Conservation (phyloP, 768 basidiomycete genomes). For the Tephrocybe sp. region DNA sequence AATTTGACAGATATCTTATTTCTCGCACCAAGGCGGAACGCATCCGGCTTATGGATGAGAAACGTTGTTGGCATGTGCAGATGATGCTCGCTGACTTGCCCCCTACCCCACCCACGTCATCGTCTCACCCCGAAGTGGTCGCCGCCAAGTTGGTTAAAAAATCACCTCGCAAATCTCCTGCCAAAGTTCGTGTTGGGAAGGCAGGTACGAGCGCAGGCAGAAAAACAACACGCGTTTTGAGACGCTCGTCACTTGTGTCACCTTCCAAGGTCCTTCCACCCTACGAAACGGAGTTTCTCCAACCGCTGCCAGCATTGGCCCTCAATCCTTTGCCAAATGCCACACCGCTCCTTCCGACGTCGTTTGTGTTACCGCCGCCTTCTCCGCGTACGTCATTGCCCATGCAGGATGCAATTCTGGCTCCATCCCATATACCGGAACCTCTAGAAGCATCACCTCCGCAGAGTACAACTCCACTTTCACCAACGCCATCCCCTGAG, state of each 20-base stretch:
- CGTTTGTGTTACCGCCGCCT: constrained; percentile 77
- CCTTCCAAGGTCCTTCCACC: constrained; percentile 34
- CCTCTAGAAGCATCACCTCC: constrained; percentile 11
- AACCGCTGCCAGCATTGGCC: constrained; percentile 28
- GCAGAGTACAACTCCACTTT: constrained; percentile 10
- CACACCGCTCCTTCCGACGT: constrained; percentile 57
- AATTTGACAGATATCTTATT: not conserved
- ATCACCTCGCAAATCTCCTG: constrained; percentile 40
- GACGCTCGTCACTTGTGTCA: constrained; percentile 43
- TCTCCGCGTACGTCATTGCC: constrained; percentile 69
- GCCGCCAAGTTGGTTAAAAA: constrained; percentile 19
- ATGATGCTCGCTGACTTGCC: constrained; percentile 58
- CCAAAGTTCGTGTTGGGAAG: constrained; percentile 47
- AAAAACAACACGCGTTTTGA: constrained; percentile 44
- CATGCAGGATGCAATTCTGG: constrained; percentile 41
- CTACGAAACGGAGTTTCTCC: constrained; percentile 41
- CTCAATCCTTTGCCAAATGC: constrained; percentile 38
- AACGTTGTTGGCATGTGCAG: constrained; percentile 68
- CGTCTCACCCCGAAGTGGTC: not conserved
- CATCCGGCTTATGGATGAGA: constrained; percentile 62
- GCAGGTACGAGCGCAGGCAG: constrained; percentile 33
- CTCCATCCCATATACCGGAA: constrained; percentile 19
- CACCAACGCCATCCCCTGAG: constrained; percentile 17
- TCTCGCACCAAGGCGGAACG: constrained; percentile 50
- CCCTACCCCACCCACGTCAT: constrained; percentile 33